Conservation (phyloP, 257 asterid species). For the Henckelia pumila region DNA sequence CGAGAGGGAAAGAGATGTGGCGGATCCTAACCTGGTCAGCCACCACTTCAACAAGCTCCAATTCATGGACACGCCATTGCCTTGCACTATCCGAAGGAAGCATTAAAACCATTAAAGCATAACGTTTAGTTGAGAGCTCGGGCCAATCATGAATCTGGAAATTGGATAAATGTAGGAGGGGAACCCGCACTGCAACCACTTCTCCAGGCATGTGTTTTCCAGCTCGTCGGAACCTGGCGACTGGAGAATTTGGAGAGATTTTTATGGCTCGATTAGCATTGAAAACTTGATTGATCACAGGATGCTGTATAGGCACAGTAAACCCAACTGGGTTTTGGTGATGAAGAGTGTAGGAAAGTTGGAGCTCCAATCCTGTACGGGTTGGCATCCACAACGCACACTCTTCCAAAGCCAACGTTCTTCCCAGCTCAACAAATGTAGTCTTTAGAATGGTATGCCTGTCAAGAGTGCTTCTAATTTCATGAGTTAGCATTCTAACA, state of each 20-base stretch:
- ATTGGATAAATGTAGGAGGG: constrained; percentile 79
- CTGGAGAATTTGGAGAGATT: constrained; percentile 82
- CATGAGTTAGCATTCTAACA: constrained; percentile 98
- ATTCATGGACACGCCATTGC: constrained; percentile 92
- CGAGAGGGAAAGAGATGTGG: constrained; percentile 19
- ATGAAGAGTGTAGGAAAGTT: constrained; percentile 88
- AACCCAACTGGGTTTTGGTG: constrained; percentile 86
- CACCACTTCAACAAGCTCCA: constrained; percentile 98
- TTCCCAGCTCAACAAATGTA: constrained; percentile 91
- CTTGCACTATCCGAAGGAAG: constrained; percentile 96
- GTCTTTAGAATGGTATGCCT: constrained; percentile 90
- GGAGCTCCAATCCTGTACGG: constrained; percentile 85
- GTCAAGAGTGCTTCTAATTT: constrained; percentile 96
- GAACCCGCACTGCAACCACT: constrained; percentile 95
- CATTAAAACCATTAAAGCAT: constrained; percentile 96
- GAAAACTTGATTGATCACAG: constrained; percentile 75
- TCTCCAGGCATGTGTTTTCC: constrained; percentile 86
- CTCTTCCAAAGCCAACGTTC: constrained; percentile 85
- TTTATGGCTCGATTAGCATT: constrained; percentile 66
- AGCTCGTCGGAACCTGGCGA: constrained; percentile 74
- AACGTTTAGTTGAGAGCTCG: constrained; percentile 80
- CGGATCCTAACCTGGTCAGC: constrained; percentile 80
- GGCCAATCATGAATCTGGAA: constrained; percentile 98
- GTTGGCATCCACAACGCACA: constrained; percentile 99
- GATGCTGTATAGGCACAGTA: constrained; percentile 86